A percentile compares a stretch with the other conserved stretches of the same genome.
These are phyloP conservation scores for Chenopodium berlandieri DNA, from an alignment of 148 eudicot species.

Conservation along the genomic window DNA sequence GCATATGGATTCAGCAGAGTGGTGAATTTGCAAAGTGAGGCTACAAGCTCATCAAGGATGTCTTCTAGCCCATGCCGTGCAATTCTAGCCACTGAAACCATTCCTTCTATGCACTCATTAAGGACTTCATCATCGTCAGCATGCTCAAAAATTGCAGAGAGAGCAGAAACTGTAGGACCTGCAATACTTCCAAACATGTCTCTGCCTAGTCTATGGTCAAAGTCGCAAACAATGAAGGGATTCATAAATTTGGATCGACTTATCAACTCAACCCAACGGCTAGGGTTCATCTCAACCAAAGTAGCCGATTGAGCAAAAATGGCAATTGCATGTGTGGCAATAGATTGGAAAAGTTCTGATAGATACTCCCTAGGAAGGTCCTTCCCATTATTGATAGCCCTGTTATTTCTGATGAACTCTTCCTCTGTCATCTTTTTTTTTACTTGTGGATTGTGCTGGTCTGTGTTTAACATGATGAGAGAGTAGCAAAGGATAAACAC, in stretches of 20 bases:
- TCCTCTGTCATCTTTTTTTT: constrained; percentile 99
- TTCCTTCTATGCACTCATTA: constrained; percentile 75
- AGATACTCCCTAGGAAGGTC: constrained; percentile 85
- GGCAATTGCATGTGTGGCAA: constrained; percentile 56
- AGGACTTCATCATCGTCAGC: constrained; percentile 82
- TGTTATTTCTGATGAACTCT: constrained; percentile 80
- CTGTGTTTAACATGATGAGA: constrained; percentile 91
- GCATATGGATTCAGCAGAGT: constrained; percentile 88
- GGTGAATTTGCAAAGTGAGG: constrained; percentile 86
- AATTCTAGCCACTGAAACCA: constrained; percentile 75
- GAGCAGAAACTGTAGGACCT: constrained; percentile 79
- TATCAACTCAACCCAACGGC: constrained; percentile 74
- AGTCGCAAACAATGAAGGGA: constrained; percentile 53
- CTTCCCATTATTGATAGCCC: constrained; percentile 82
- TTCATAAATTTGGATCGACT: constrained; percentile 46
- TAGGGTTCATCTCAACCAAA: constrained; percentile 71
- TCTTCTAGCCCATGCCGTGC: constrained; percentile 78
- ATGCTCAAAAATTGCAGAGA: constrained; percentile 83
- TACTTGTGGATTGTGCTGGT: constrained; percentile 94
- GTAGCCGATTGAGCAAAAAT: constrained; percentile 40
- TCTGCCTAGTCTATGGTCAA: constrained; percentile 66
- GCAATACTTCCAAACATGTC: constrained; percentile 93
- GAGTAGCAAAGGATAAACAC: constrained; percentile 77
- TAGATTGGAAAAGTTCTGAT: constrained; percentile 85
- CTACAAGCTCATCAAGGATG: constrained; percentile 75